Base-by-base conservation (phyloP, 2,329 filamentous ascomycete genomes). In the Pseudogymnoascus sp. region DNA sequence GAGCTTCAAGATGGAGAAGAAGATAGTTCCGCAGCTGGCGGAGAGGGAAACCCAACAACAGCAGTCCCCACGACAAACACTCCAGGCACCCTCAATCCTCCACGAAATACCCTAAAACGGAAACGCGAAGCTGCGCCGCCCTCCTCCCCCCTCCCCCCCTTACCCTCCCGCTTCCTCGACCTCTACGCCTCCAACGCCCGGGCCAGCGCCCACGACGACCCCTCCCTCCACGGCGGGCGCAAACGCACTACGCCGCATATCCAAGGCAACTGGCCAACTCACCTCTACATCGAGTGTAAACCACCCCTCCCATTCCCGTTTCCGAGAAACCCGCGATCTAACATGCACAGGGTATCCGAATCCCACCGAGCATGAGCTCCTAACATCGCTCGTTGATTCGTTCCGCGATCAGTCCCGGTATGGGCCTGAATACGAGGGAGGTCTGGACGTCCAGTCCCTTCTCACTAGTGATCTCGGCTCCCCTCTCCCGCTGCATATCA, bases 231-330 rank as follows among this genome's bases (percentile, higher is more conserved):
- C 74, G 89, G 88, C 34, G 95, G 95, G 62, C 87, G 93, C 53
- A 91, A 88, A 72, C 85, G 95, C 43, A 84, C 88, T 63, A 89
- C 86, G 59, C 93, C 93, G 23, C 95, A 99, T 75, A 80, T 93
- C 25, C 84, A 87, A 64, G 95, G 95, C 65, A 91, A 92, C 74
- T 99, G 95, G 95, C 91, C 93, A 1, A 91, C 88, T 36, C 93
- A 97, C 76, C 74, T 97, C 53, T 97, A 96, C 74, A 80, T 96
- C 63, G 93, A 97, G 78, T 99, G 95, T 96, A 81, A 77, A 9
- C 8, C 28, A 3, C 79, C 63, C 63, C 59, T 12, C 62, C 62
- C 42, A 60, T 9, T 31, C 49, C 60, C 16, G 23, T n/a, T 61
- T 16, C n/a, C 63, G 14, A 63, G 12, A 37, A 38, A 63, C 3